Evolutionary conservation across 805 yeast genomes (phyloP).

Genomic region (Sugiyamaella floridensis): DNA sequence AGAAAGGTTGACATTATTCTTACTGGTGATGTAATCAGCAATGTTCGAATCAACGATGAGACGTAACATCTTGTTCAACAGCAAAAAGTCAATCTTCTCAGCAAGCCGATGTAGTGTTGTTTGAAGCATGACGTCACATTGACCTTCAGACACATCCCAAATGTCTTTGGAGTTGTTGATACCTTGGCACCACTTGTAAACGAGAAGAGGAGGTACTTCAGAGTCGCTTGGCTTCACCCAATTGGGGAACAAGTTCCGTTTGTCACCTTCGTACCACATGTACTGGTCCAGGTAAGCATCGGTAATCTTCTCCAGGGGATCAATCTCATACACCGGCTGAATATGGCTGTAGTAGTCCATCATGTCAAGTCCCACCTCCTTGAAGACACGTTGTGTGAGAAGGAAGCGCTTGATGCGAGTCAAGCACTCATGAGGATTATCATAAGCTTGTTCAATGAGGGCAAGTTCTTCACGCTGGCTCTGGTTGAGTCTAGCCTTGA

Average conservation of each 20-base stretch:
- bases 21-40: conserved; percentile 89
- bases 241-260: conserved; percentile 79
- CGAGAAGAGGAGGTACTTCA: conserved; percentile 86
- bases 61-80: conserved; percentile 72
- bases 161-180: conserved; percentile 68
- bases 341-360: conserved; percentile 82
- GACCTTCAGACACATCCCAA: conserved; percentile 74
- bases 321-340: conserved; percentile 79
- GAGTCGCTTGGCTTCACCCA: conserved; percentile 95
- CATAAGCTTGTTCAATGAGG: conserved; percentile 91
- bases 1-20: conserved; percentile 71
- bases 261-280: conserved; percentile 91
- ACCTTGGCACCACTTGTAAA: conserved; percentile 92
- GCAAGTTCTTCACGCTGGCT: conserved; percentile 89
- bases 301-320: conserved; percentile 89
- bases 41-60: conserved; percentile 80
- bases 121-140: conserved; percentile 78
- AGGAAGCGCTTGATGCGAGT: conserved; percentile 76
- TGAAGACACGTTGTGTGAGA: conserved; percentile 84
- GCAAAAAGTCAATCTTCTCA: conserved; percentile 82
- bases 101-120: conserved; percentile 61
- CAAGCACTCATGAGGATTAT: conserved; percentile 89
- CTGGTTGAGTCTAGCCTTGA: conserved; percentile 72
- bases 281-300: conserved; percentile 96
- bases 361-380: conserved; percentile 82